Percentiles rank a stretch among this genome's conserved stretches.
phyloP scores from a whole-genome alignment of 306 rosid species.

The Prunus mongolica region DNA sequence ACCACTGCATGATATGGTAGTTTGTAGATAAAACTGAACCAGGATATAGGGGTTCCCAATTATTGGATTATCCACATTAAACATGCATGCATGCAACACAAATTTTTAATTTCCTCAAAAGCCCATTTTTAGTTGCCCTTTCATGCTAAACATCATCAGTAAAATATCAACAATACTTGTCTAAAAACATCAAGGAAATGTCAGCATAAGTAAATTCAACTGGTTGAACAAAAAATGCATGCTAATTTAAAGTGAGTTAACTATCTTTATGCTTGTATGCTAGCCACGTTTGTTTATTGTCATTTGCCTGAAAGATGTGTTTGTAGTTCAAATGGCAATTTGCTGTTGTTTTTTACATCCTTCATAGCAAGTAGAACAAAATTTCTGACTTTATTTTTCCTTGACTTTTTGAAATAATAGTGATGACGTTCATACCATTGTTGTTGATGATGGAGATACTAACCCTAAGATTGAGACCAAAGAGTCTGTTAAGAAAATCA shows the following conservation, averaged over 20 bases:
- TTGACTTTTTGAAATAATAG: conserved; percentile 14
- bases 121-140: not conserved
- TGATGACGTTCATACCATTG: conserved; percentile 36
- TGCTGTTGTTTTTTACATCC: conserved; percentile 12
- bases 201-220: not conserved
- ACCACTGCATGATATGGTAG: not conserved
- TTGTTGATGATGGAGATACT: conserved; percentile 43
- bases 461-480: conserved; percentile 41
- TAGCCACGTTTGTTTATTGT: not conserved
- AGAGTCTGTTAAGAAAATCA: conserved; percentile 41
- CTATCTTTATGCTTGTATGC: not conserved
- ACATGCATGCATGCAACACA: not conserved
- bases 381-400: conserved; percentile 19
- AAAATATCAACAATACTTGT: not conserved
- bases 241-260: not conserved
- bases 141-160: not conserved
- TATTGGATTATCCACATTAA: not conserved
- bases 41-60: not conserved
- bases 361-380: conserved; percentile 15
- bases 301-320: conserved; percentile 3
- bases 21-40: not conserved
- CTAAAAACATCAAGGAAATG: conserved; percentile 1
- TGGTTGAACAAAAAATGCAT: conserved; percentile 8
- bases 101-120: not conserved
- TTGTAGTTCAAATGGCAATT: conserved; percentile 20